phyloP scores from a whole-genome alignment of 2,329 filamentous ascomycete genomes.

The Oidium heveae region DNA sequence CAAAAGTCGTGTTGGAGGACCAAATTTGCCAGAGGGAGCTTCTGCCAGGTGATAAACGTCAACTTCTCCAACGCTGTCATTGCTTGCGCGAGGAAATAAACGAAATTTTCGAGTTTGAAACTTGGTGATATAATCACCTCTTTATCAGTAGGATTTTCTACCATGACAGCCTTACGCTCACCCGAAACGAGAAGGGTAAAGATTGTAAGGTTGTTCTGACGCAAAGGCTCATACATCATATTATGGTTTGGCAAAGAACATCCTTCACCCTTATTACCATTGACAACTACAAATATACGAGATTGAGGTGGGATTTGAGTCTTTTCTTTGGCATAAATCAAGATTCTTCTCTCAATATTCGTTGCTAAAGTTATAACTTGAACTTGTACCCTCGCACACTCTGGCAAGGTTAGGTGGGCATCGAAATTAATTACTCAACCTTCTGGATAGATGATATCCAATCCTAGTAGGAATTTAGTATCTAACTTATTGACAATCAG shows the following conservation, averaged over 20 bases:
- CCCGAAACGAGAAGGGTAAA: not conserved
- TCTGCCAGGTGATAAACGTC: not conserved
- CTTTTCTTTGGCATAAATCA: not conserved
- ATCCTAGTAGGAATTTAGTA: not conserved
- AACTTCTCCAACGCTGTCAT: not conserved
- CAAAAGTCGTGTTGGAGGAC: not conserved
- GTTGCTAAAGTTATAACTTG: not conserved
- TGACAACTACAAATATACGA: not conserved
- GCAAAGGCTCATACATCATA: not conserved
- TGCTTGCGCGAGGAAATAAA: not conserved
- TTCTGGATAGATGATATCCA: not conserved
- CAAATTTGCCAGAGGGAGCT: not conserved
- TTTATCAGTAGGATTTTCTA: not conserved
- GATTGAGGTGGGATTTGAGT: not conserved
- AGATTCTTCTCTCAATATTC: too few species aligned
- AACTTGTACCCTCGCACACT: not conserved
- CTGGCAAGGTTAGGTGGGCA: not conserved
- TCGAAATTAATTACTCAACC: not conserved
- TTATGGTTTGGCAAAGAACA: not conserved
- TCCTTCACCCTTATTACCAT: not conserved
- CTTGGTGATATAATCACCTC: not conserved
- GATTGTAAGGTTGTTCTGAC: not conserved
- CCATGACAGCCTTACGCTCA: not conserved
- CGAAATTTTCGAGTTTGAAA: not conserved
- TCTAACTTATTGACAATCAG: not conserved